Conservation (phyloP, 805 yeast genomes). For the Candida coquimbonensis region DNA sequence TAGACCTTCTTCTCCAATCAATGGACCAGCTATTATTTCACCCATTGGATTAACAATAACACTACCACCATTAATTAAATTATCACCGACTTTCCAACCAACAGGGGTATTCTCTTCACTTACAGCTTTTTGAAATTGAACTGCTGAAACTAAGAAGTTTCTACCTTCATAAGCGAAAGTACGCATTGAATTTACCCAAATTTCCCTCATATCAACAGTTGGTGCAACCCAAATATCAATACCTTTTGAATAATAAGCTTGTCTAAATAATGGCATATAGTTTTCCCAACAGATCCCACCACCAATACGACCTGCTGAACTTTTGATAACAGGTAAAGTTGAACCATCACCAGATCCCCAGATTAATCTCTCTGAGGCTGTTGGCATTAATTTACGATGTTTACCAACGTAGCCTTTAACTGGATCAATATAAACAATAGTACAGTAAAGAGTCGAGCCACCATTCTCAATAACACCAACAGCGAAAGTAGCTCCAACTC, state of each 20-base stretch:
- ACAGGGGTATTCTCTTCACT: slow-evolving; percentile 22
- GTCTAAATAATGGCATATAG: slow-evolving; percentile 34
- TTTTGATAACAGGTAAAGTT: slow-evolving; percentile 32
- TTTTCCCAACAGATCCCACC: slow-evolving; percentile 45
- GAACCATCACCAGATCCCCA: slow-evolving; percentile 45
- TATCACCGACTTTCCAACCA: slow-evolving; percentile 22
- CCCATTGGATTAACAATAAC: slow-evolving; percentile 35
- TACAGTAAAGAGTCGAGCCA: slow-evolving; percentile 35
- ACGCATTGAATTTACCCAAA: slow-evolving; percentile 36
- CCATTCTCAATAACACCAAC: slow-evolving; percentile 36
- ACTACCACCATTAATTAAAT: slow-evolving; percentile 35
- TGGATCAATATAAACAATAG: slow-evolving; percentile 35
- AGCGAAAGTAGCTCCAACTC: slow-evolving; percentile 30
- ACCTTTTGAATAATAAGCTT: slow-evolving; percentile 37
- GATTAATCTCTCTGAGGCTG: slow-evolving; percentile 36
- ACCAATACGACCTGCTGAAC: slow-evolving; percentile 32
- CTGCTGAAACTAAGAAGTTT: slow-evolving; percentile 33
- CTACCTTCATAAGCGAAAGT: slow-evolving; percentile 38
- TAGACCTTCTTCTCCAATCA: slow-evolving; percentile 34
- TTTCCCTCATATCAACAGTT: slow-evolving; percentile 38
- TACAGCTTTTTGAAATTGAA: slow-evolving; percentile 31
- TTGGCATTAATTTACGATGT: slow-evolving; percentile 39
- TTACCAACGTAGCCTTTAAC: slow-evolving; percentile 31
- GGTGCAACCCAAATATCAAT: slow-evolving; percentile 37
- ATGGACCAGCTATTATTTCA: slow-evolving; percentile 37